Conservation (phyloP, 805 yeast genomes). For the Pichia nakasei region DNA sequence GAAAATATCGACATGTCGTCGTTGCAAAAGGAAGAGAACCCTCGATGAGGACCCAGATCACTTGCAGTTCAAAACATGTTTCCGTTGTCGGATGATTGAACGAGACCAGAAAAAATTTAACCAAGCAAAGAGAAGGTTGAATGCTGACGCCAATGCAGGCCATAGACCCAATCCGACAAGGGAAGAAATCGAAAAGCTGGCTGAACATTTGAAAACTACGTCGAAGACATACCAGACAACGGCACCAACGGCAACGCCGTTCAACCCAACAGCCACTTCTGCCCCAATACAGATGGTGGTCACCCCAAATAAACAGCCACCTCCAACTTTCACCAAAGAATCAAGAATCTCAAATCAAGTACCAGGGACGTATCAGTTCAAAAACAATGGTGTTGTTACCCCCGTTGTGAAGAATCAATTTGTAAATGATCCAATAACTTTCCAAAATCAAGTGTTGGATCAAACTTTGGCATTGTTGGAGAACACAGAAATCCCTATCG, state of each 20-base stretch:
- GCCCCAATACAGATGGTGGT: conserved; percentile 8
- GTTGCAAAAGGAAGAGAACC: conserved; percentile 48
- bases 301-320: neutral
- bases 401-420: conserved; percentile 2
- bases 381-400: conserved; percentile 1
- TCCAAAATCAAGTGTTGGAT: conserved; percentile 7
- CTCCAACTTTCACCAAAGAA: neutral
- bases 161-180: conserved; percentile 13
- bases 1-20: conserved; percentile 39
- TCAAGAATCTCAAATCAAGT: neutral
- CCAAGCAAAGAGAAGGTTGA: conserved; percentile 18
- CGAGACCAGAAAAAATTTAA: conserved; percentile 30
- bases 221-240: conserved; percentile 7
- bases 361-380: conserved; percentile 7
- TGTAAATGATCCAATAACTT: conserved; percentile 2
- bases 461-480: conserved; percentile 12
- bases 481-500: conserved; percentile 11
- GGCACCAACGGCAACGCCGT: conserved; percentile 6
- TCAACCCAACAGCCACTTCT: conserved; percentile 13
- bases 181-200: conserved; percentile 13
- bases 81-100: conserved; percentile 49
- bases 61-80: conserved; percentile 48
- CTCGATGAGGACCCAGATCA: conserved; percentile 50
- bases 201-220: conserved; percentile 12
- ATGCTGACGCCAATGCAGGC: conserved; percentile 13